Evolutionary conservation across 208 protist genomes (phyloP), one percentile per base, ranked within the genome.

Genomic region (Leishmania major): DNA sequence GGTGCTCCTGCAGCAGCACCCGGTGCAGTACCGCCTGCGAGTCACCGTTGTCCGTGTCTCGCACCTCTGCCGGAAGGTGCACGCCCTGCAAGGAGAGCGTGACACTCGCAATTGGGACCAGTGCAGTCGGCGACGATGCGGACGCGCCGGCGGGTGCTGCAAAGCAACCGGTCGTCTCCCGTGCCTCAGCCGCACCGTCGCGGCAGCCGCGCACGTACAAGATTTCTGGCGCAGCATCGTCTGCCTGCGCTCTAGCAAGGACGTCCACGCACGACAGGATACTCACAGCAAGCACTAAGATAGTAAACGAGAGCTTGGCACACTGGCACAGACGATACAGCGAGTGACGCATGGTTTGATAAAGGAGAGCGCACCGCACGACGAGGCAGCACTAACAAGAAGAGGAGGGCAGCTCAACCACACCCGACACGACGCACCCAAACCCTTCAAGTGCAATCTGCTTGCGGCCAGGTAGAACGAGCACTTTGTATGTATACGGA

Each of bases 181-280:
- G 84, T 53, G 47, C 88, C 81, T 78, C 83, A 31, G 35, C 75
- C 28, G 79, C 53, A 45, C 86, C 74, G 43, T 88, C 86, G 43
- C 49, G 75, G 79, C 92, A 96, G n/a, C 92, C 92, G 15, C 83
- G 89, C 40, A 94, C 86, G 53, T 87, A 89, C 35, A 89, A 64
- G 25, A 95, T 80, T 73, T 95, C 92, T 28, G 83, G 71, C 19
- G 45, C 25, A 2, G 40, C 11, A 1, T 77, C 74, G 19, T 77
- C 78, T 2, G 11, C 79, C 57, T 60, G 35, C 17, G n/a, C 53
- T 11, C 67, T 35, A 28, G 69, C 37, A 51, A 60, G 8, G 13
- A 57, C 76, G 3, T 53, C 25, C 0, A 62, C n/a, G 28, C 77
- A 45, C 17, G 53, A 25, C 7, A 53, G 22, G 35, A 78, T 37